Conservation (phyloP, 768 basidiomycete genomes). For the Tubosaeta sp. region DNA sequence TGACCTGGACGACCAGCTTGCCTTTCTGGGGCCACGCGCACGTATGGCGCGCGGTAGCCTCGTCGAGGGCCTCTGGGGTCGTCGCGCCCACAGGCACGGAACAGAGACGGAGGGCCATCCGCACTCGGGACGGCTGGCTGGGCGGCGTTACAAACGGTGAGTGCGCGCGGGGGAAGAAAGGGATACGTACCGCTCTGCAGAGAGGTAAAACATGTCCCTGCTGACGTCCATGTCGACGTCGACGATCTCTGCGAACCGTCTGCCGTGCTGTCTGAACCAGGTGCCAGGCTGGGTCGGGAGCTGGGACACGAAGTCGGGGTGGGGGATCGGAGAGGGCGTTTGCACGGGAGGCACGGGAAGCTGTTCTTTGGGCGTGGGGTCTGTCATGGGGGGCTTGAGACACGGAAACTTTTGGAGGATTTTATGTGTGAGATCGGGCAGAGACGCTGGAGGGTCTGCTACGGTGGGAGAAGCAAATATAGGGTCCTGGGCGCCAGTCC, state of each 20-base stretch:
- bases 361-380: not conserved
- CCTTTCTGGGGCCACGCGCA: conserved; percentile 43
- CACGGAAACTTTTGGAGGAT: conserved; percentile 4
- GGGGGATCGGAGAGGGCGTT: not conserved
- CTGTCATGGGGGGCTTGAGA: conserved; percentile 1
- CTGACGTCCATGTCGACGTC: conserved; percentile 20
- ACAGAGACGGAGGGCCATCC: conserved; percentile 19
- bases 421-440: conserved; percentile 5
- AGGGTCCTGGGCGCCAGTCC: not conserved
- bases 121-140: conserved; percentile 12
- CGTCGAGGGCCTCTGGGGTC: conserved; percentile 3
- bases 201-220: conserved; percentile 19
- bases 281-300: conserved; percentile 18
- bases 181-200: conserved; percentile 13
- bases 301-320: conserved; percentile 11
- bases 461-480: conserved; percentile 4
- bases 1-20: conserved; percentile 43
- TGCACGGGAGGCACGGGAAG: not conserved
- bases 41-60: conserved; percentile 13
- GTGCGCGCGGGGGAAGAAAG: not conserved
- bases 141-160: not conserved
- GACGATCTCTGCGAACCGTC: conserved; percentile 16
- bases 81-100: conserved; percentile 10
- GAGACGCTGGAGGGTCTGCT: not conserved
- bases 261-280: conserved; percentile 25